Evolutionary conservation across 495 filamentous ascomycete species (phyloP).

Genomic region (Mycothermus thermophilus): DNA sequence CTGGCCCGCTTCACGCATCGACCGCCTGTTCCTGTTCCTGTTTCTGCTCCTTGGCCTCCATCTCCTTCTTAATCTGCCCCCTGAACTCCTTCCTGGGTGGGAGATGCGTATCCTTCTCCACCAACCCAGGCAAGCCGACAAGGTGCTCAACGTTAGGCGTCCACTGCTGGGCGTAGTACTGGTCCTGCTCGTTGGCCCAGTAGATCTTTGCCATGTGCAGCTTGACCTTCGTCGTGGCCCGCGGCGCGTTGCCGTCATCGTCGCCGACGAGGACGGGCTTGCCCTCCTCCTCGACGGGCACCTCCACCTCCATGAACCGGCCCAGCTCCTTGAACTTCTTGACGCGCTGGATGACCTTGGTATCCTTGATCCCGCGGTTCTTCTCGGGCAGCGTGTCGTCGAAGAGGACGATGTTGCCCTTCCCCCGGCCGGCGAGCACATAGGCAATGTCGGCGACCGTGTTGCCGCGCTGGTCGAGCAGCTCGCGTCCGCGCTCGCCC

Average conservation of each 20-base stretch:
- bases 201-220: slow-evolving; percentile 37
- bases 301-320: slow-evolving; percentile 9
- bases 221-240: slow-evolving; percentile 3
- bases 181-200: slow-evolving; percentile 57
- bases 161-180: slow-evolving; percentile 54
- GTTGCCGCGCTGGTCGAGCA: slow-evolving; percentile 88
- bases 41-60: background rate
- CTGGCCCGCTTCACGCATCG: too few species aligned
- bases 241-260: too few species aligned
- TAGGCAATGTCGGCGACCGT: slow-evolving; percentile 73
- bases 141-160: slow-evolving; percentile 50
- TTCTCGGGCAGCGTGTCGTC: slow-evolving; percentile 18
- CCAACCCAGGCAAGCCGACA: slow-evolving; percentile 15
- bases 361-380: slow-evolving; percentile 15
- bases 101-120: too few species aligned
- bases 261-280: too few species aligned
- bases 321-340: slow-evolving; percentile 14
- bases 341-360: slow-evolving; percentile 18
- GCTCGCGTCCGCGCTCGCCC: slow-evolving; percentile 41
- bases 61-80: slow-evolving; percentile 6
- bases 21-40: too few species aligned
- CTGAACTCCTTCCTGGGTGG: background rate
- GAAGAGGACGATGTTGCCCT: slow-evolving; percentile 32
- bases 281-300: slow-evolving; percentile 9
- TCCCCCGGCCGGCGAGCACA: slow-evolving; percentile 44